These are phyloP conservation scores for Eimeria tenella DNA, from an alignment of 169 alveolate species.

Conservation along the genomic window DNA sequence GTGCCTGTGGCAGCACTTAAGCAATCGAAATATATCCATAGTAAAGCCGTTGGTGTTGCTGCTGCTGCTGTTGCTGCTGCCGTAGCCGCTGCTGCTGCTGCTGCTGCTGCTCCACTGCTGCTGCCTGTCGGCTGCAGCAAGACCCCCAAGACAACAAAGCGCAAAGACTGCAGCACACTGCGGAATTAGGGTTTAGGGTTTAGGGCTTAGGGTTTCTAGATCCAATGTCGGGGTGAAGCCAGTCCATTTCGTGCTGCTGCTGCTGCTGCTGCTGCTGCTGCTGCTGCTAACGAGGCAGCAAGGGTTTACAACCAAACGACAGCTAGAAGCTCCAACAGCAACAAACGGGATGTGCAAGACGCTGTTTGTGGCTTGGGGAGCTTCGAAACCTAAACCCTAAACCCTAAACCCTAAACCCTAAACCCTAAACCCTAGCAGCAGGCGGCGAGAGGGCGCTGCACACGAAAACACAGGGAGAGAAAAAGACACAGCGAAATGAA, in stretches of 20 bases:
- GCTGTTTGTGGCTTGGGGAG: neutral
- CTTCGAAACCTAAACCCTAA: no score
- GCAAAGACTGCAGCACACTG: neutral
- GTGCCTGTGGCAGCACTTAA: constrained; percentile 59
- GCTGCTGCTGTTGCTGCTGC: constrained; percentile 60
- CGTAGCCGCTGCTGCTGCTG: constrained; percentile 47
- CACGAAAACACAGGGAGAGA: neutral
- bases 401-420: no score
- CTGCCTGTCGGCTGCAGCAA: constrained; percentile 35
- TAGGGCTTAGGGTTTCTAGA: neutral
- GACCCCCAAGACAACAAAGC: neutral
- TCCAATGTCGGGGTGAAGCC: neutral
- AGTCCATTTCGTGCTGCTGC: neutral
- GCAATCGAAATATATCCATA: constrained; percentile 25
- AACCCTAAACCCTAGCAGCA: neutral
- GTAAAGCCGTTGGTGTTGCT: constrained; percentile 5
- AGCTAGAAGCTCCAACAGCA: neutral
- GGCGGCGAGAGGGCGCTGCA: neutral
- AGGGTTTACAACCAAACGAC: neutral
- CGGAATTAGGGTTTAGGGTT: neutral
- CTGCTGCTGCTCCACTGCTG: constrained; percentile 2
- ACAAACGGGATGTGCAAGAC: neutral
- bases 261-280: constrained; percentile 11
- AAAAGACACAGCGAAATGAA: neutral
- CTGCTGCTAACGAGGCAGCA: neutral